Evolutionary conservation across 1,284 basidiomycete species (phyloP).

Genomic region (Dichomitus squalens): DNA sequence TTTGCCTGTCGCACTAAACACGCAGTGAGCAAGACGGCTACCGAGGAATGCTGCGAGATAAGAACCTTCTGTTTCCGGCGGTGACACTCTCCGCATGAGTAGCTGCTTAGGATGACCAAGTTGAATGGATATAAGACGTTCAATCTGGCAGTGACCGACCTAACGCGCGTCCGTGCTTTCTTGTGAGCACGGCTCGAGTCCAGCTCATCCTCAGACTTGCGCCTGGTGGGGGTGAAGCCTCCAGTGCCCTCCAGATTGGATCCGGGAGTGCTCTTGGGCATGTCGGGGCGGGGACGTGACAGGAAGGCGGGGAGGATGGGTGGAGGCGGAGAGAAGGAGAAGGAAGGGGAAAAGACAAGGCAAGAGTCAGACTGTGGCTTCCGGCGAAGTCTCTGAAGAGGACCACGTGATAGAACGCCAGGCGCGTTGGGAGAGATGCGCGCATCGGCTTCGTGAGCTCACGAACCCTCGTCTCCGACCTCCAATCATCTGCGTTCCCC

Average conservation of each 20-base stretch:
- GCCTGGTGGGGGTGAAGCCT: slow-evolving; percentile 39
- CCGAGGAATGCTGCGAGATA: slow-evolving; percentile 7
- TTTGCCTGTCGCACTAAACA: slow-evolving; percentile 73
- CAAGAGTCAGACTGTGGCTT: slow-evolving; percentile 2
- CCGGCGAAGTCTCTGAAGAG: not conserved
- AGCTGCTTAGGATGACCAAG: slow-evolving; percentile 44
- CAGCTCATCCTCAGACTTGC: slow-evolving; percentile 63
- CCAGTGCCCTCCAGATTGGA: slow-evolving; percentile 21
- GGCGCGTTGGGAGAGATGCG: not conserved
- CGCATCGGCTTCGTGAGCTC: no score
- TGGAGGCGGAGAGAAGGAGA: not conserved
- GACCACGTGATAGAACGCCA: slow-evolving; percentile 4
- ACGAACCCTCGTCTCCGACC: not conserved
- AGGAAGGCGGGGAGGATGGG: not conserved
- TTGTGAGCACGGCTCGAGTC: slow-evolving; percentile 51
- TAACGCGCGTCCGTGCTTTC: slow-evolving; percentile 76
- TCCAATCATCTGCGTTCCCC: slow-evolving; percentile 1
- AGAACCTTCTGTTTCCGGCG: slow-evolving; percentile 79
- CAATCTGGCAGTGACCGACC: slow-evolving; percentile 41
- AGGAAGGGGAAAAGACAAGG: not conserved
- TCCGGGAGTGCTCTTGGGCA: slow-evolving; percentile 30
- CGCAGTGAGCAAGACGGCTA: slow-evolving; percentile 1
- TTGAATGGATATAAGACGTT: not conserved
- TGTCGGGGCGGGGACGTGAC: slow-evolving; percentile 2
- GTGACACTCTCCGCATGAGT: slow-evolving; percentile 86